These are phyloP conservation scores for Cupressus sempervirens DNA, from an alignment of 75 land plant species.

Conservation along the genomic window DNA sequence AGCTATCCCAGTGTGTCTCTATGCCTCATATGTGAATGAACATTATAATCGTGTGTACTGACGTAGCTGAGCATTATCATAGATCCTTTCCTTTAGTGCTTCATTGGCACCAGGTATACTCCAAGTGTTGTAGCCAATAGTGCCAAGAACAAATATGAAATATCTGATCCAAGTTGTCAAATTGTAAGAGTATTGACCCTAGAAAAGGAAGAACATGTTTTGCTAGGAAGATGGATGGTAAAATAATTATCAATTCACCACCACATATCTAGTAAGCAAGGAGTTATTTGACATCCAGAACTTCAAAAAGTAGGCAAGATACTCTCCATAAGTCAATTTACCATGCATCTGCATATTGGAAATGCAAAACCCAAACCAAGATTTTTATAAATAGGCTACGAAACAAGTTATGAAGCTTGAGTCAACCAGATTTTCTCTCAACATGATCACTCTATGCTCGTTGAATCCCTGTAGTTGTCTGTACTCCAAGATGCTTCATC, in stretches of 20 bases:
- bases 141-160: no score
- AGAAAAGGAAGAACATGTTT: no score
- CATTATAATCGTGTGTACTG: not conserved
- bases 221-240: no score
- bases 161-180: no score
- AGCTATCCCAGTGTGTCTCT: not conserved
- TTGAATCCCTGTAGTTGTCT: conserved; percentile 48
- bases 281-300: no score
- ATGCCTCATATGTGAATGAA: not conserved
- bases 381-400: not conserved
- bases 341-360: not conserved
- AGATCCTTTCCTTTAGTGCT: not conserved
- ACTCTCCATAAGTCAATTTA: not conserved
- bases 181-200: no score
- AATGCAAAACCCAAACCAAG: not conserved
- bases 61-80: not conserved
- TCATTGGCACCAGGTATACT: not conserved
- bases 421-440: conserved; percentile 13
- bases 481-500: no score
- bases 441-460: conserved; percentile 31
- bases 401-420: not conserved
- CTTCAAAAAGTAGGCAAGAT: no score
- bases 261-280: no score
- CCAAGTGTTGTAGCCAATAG: no score
- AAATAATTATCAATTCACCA: no score